Evolutionary conservation across 495 filamentous ascomycete genomes (phyloP).

Genomic region (Aspergillus panamensis): DNA sequence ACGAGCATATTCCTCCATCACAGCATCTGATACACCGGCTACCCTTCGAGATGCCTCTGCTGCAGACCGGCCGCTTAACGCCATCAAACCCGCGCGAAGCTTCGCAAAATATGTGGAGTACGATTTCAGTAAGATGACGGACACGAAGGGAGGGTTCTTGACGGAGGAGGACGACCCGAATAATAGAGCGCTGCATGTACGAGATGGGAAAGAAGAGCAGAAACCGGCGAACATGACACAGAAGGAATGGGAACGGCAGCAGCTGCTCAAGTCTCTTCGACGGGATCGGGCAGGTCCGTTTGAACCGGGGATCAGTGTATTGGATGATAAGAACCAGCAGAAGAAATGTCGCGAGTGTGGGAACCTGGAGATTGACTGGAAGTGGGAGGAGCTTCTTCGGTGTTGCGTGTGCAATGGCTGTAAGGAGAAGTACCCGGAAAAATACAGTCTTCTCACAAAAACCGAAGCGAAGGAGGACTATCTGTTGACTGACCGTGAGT

Average conservation of each 20-base stretch:
- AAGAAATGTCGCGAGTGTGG: slow-evolving; percentile 82
- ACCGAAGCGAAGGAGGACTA: slow-evolving; percentile 96
- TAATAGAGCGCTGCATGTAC: slow-evolving; percentile 68
- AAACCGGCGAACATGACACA: slow-evolving; percentile 86
- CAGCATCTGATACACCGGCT: slow-evolving; percentile 53
- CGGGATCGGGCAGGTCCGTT: slow-evolving; percentile 76
- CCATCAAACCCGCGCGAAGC: slow-evolving; percentile 70
- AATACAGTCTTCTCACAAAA: slow-evolving; percentile 91
- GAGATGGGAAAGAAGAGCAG: slow-evolving; percentile 50
- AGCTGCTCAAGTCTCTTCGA: slow-evolving; percentile 63
- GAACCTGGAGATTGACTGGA: slow-evolving; percentile 84
- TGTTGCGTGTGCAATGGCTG: slow-evolving; percentile 69
- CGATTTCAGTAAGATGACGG: slow-evolving; percentile 95
- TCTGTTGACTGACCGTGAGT: slow-evolving; percentile 83
- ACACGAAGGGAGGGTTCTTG: slow-evolving; percentile 94
- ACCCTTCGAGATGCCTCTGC: slow-evolving; percentile 64
- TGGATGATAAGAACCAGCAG: slow-evolving; percentile 57
- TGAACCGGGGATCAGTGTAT: slow-evolving; percentile 75
- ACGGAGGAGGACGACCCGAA: slow-evolving; percentile 83
- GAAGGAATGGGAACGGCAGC: slow-evolving; percentile 86
- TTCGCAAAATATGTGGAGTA: slow-evolving; percentile 94
- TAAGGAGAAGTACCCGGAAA: slow-evolving; percentile 86
- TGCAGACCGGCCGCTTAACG: slow-evolving; percentile 43
- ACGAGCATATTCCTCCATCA: slow-evolving; percentile 61
- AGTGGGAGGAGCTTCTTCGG: slow-evolving; percentile 79